Base-by-base conservation (phyloP, 2,329 filamentous ascomycete genomes). In the Fusarium sp. region DNA sequence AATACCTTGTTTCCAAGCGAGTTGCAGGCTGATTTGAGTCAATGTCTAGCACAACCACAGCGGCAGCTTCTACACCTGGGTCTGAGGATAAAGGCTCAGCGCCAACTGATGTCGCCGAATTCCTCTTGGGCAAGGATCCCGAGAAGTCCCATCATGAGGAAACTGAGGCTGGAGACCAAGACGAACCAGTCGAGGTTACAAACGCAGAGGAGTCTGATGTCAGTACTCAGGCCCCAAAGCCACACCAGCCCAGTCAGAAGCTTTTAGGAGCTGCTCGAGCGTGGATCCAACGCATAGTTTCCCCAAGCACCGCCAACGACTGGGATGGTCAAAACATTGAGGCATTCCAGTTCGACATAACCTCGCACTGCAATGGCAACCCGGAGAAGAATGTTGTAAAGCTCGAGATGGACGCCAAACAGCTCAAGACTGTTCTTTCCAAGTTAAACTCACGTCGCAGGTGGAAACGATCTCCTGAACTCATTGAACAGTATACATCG, bases 261-360 rank as follows among this genome's bases (percentile, higher is more conserved):
- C 2, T 20, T 20, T 13, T 26, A 22, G 17, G 48, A 10, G 48
- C 26, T 18, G 13, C 22, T 6, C 20, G 10, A 34, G 39, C 22
- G 15, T 63, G 58, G 58, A 18, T 63, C 10, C 45, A 36, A 2
- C 44, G 51, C 13, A 8, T 57, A 6, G 46, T 63, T 18, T 43
- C 45, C 11, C 3, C 14, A 6, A 22, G 13, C 15, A 11, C 11
- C 22, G 15, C 9, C 13, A n/a, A 43, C 4, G 18, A 31, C 24
- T 63, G 55, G 34, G 38, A 31, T 7, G 24, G 43, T 14, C 28
- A 50, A 33, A 42, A 63, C 1, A 49, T 58, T 20, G 31, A 46
- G 22, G 55, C 39, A 7, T 52, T 48, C 8, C 46, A 40, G 1
- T 17, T 59, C 13, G 54, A 63, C 6, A 20, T 46, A 22, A 44